Evolutionary conservation across 129 eudicot species (phyloP).

Genomic region (carrot (Daucus carota)): DNA sequence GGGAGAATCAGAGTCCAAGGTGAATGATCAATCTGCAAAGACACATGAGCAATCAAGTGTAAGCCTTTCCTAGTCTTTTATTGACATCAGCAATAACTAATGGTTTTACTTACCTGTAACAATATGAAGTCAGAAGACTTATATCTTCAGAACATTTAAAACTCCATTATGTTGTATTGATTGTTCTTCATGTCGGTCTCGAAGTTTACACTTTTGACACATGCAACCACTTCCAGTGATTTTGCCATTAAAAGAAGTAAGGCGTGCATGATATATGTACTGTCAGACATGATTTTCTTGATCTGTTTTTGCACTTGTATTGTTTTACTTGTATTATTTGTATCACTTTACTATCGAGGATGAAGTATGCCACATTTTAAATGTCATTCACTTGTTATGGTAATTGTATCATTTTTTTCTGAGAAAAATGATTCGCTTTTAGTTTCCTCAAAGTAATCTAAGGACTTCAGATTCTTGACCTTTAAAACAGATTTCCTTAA

Average conservation of each 20-base stretch:
- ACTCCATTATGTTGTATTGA: neutral
- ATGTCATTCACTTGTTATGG: neutral
- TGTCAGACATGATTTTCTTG: neutral
- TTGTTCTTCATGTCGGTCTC: neutral
- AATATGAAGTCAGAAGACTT: neutral
- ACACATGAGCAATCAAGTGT: constrained; percentile 59
- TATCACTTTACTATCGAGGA: neutral
- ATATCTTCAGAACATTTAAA: neutral
- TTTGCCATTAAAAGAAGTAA: neutral
- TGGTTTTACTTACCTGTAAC: neutral
- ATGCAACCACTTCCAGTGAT: neutral
- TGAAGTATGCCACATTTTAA: neutral
- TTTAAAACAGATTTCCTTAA: constrained; percentile 1
- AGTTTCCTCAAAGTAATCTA: neutral
- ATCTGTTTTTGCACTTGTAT: neutral
- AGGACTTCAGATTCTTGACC: neutral
- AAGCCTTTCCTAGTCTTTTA: constrained; percentile 18
- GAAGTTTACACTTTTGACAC: neutral
- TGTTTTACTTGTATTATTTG: neutral
- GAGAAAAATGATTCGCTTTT: neutral
- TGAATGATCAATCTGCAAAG: constrained; percentile 66
- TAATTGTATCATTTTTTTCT: neutral
- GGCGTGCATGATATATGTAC: neutral
- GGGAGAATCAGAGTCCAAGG: constrained; percentile 82
- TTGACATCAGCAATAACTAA: neutral